Evolutionary conservation across 352 stramenopile species (phyloP), one percentile per base, ranked within the genome.

Genomic region (Globisporangium okanoganense): DNA sequence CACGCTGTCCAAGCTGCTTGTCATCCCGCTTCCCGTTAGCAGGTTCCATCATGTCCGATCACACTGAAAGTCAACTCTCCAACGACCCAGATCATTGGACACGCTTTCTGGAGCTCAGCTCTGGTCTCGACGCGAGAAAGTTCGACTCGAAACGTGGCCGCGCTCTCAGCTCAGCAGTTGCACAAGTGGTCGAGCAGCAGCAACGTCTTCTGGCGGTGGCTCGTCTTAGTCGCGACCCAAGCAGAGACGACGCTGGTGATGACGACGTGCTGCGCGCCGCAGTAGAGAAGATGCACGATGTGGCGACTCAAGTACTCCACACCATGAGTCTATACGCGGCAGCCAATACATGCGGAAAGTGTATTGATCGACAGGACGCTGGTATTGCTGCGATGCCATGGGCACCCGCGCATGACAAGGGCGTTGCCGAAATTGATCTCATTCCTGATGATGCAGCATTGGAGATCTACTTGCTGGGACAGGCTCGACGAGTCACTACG

Each of bases 121-220:
- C 9, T 2, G 43, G 14, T n/a, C 44, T 66, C 43, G 51, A 66
- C 14, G 33, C 25, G 1, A 41, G 16, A 0, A 48, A 10, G 16
- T 61, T 66, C 33, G 27, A 56, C 35, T 38, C 51, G 31, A 61
- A 60, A 31, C 35, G 20, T 18, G 51, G 33, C n/a, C 60, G 52
- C 22, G n/a, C n/a, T 44, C 43, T 66, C n/a, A 48, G 35, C 18
- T 35, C 44, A 35, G 25, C 18, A 5, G 5, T 41, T 6, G 13
- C 10, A 13, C 8, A 22, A 43, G 51, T 61, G 7, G 20, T 31
- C 5, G 51, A 47, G 5, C 60, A 66, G 25, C 60, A 66, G 18
- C 31, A 61, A 5, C 22, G 36, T 9, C 12, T 60, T 3, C 31
- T 65, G 33, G 13, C 43, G 41, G 9, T 44, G 24, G 18, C 18